A percentile compares a stretch with the other conserved stretches of the same genome.
Conservation (phyloP, 2,329 filamentous ascomycete species). For the Graphilbum sp. region DNA sequence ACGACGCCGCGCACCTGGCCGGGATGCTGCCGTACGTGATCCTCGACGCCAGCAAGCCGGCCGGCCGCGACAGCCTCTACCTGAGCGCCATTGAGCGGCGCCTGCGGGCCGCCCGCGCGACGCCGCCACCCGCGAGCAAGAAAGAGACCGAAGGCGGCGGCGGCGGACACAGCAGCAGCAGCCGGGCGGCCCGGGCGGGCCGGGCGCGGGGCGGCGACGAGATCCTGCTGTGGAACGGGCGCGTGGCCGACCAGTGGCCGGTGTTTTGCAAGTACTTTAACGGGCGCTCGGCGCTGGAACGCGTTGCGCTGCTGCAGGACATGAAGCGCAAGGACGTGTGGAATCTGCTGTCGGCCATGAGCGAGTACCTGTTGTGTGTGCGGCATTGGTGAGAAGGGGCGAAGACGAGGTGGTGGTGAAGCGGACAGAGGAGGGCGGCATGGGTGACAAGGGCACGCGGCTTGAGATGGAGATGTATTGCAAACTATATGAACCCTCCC, state of each 20-base stretch:
- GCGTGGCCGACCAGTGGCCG: conserved; percentile 52
- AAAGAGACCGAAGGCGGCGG: conserved; percentile 5
- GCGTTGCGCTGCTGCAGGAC: conserved; percentile 70
- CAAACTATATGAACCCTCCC: no score
- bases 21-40: conserved; percentile 50
- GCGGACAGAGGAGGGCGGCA: no score
- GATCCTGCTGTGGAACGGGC: conserved; percentile 25
- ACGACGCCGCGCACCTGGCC: conserved; percentile 39
- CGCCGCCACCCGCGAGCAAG: conserved; percentile 6
- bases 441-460: no score
- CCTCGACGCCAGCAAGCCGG: conserved; percentile 61
- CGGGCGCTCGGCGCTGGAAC: conserved; percentile 68
- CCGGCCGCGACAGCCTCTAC: conserved; percentile 61
- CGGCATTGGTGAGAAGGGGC: conserved; percentile 44
- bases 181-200: neutral
- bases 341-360: conserved; percentile 45
- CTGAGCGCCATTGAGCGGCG: conserved; percentile 41
- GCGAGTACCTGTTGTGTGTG: conserved; percentile 50
- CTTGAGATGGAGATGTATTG: no score
- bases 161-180: neutral
- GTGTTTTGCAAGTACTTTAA: conserved; percentile 75
- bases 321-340: conserved; percentile 75
- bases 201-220: conserved; percentile 1
- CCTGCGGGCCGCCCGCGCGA: conserved; percentile 16
- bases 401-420: no score